Evolutionary conservation across 805 yeast species (phyloP).

Genomic region (Yarrowia osloensis): DNA sequence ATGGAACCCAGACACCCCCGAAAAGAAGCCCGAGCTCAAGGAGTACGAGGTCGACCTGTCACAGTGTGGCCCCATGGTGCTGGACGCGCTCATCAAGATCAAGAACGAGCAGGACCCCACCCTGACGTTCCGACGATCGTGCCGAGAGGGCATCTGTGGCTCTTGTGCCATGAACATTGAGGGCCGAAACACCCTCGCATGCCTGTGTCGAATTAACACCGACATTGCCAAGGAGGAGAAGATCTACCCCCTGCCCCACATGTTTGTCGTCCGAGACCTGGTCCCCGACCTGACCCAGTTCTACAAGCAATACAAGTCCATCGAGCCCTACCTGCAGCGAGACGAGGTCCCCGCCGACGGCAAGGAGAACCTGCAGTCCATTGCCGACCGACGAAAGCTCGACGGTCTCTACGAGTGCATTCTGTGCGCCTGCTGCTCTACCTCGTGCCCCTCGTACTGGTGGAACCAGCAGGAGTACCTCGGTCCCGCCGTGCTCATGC

Average conservation of each 20-base stretch:
- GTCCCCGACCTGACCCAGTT: constrained; percentile 98
- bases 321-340: constrained; percentile 94
- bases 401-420: constrained; percentile 98
- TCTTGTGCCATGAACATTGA: constrained; percentile 99
- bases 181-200: constrained; percentile 95
- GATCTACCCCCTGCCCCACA: constrained; percentile 96
- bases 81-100: constrained; percentile 91
- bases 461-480: constrained; percentile 99
- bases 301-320: constrained; percentile 97
- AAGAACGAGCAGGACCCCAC: constrained; percentile 97
- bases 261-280: constrained; percentile 94
- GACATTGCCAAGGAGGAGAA: constrained; percentile 73
- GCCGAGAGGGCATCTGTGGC: constrained; percentile 99
- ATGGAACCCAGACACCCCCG: constrained; percentile 98
- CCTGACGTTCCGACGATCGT: constrained; percentile 93
- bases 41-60: constrained; percentile 82
- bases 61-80: constrained; percentile 95
- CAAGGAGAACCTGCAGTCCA: constrained; percentile 85
- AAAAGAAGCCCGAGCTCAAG: constrained; percentile 83
- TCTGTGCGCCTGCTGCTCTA: constrained; percentile 97
- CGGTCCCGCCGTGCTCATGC: constrained; percentile 99
- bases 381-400: constrained; percentile 90
- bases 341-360: constrained; percentile 80
- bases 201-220: constrained; percentile 89
- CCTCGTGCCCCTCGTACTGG: constrained; percentile 99